A percentile compares a stretch with the other conserved stretches of the same genome.
These are phyloP conservation scores for Suillus plorans DNA, from an alignment of 768 basidiomycete species.

Conservation along the genomic window DNA sequence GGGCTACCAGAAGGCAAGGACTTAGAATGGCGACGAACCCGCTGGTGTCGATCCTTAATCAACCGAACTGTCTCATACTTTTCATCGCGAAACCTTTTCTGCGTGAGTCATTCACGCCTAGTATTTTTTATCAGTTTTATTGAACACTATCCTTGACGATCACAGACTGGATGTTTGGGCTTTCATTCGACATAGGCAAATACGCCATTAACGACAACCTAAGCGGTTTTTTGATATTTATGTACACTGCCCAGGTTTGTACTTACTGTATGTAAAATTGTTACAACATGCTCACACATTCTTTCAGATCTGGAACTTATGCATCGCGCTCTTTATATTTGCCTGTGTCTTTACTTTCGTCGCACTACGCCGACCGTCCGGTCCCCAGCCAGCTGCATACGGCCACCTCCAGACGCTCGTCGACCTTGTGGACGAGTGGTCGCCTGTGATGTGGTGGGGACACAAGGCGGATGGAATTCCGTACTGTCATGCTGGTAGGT, in stretches of 20 bases:
- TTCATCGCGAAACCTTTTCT: slow-evolving; percentile 24
- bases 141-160: neutral
- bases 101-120: slow-evolving; percentile 17
- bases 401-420: slow-evolving; percentile 35
- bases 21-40: slow-evolving; percentile 18
- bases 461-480: slow-evolving; percentile 14
- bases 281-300: neutral
- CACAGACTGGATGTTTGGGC: slow-evolving; percentile 33
- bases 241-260: slow-evolving; percentile 28
- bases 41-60: slow-evolving; percentile 21
- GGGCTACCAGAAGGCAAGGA: slow-evolving; percentile 19
- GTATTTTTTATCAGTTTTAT: neutral
- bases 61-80: slow-evolving; percentile 14
- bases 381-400: slow-evolving; percentile 32
- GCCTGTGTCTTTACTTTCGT: slow-evolving; percentile 17
- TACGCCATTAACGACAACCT: neutral
- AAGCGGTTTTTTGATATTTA: neutral
- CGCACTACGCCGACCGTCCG: slow-evolving; percentile 16
- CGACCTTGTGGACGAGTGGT: slow-evolving; percentile 37
- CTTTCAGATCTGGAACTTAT: slow-evolving; percentile 27
- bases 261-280: neutral
- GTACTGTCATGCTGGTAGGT: slow-evolving; percentile 19
- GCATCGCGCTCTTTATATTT: slow-evolving; percentile 19
- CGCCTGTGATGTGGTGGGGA: slow-evolving; percentile 33
- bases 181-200: slow-evolving; percentile 16